These are phyloP conservation scores for Bruguiera sexangula DNA, from an alignment of 345 rosid species.

Conservation along the genomic window DNA sequence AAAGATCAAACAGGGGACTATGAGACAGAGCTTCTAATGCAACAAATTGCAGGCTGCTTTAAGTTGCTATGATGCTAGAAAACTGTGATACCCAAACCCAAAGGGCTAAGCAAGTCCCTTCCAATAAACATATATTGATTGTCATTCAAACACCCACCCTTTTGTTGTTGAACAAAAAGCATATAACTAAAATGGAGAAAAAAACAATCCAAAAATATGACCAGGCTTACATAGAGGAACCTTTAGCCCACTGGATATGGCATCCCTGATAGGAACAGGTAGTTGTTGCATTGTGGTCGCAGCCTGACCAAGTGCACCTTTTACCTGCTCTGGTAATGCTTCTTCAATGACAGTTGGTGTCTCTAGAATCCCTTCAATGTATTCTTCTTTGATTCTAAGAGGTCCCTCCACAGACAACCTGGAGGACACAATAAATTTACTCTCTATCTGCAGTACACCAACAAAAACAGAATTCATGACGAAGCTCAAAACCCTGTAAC, in stretches of 20 bases:
- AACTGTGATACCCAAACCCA: not conserved
- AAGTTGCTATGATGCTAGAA: not conserved
- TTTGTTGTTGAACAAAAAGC: not conserved
- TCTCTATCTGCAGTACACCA: slow-evolving; percentile 67
- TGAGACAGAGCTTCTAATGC: not conserved
- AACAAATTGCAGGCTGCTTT: not conserved
- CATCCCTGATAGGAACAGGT: slow-evolving; percentile 71
- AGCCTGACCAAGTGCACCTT: slow-evolving; percentile 74
- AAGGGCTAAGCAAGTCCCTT: not conserved
- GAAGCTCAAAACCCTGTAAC: not conserved
- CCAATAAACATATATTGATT: not conserved
- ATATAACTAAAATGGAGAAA: not conserved
- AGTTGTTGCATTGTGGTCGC: slow-evolving; percentile 62
- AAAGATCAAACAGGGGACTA: not conserved
- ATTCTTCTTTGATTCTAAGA: slow-evolving; percentile 84
- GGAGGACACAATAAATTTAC: slow-evolving; percentile 56
- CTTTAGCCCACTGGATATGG: slow-evolving; percentile 57
- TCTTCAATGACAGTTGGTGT: slow-evolving; percentile 80
- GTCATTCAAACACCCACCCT: not conserved
- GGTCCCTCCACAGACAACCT: slow-evolving; percentile 90
- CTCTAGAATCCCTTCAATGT: slow-evolving; percentile 71
- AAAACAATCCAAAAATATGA: not conserved
- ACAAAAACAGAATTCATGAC: not conserved
- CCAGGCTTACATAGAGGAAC: slow-evolving; percentile 74
- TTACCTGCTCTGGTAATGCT: slow-evolving; percentile 77